Base-by-base conservation (phyloP, 2,329 filamentous ascomycete genomes). In the Cladobotryum protrusum region DNA sequence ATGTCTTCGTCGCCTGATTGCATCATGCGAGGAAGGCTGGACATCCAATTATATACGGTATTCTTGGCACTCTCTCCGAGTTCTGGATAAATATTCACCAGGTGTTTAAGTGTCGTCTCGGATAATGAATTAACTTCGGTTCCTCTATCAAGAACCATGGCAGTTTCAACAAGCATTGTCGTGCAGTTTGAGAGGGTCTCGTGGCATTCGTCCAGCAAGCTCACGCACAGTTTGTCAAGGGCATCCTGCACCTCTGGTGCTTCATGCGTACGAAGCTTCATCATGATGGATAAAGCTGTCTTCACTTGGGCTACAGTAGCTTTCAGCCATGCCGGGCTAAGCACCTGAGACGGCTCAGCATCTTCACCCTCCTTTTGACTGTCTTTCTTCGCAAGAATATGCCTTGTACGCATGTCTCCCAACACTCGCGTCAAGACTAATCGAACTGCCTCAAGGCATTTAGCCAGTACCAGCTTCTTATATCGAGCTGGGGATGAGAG, bases 271-370 rank as follows among this genome's bases (percentile, higher is more conserved):
- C 87, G 83, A 32, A 96, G 67, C 59, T 85, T 89, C 55, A 93
- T 74, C 15, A 96, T 77, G 35, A 84, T 87, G 4, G 83, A 81
- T 14, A 99, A 72, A 1, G 90, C 91, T 47, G 93, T 76, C 63
- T 91, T 92, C 48, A 97, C 79, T 63, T 97, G 91, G 1, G 79
- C 76, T 2, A 82, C 73, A 2, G 92, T 96, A 7, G 87, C 89
- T 53, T 82, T 84, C 1, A 95, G 71, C 93, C 93, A 99, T 11
- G 75, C 62, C 7, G 66, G 59, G 40, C 73, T 73, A 42, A 79
- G 60, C 1, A 74, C 57, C 59, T 75, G 67, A 14, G 63, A 54
- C 13, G 63, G 54, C 2, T 63, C 54, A 18, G 45, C 45, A 8
- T 57, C 49, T 11, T 54, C 35, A 18, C 53, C 50, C 13, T 54